Conservation (phyloP, 805 yeast genomes). For the Metschnikowia baotianmanensis region DNA sequence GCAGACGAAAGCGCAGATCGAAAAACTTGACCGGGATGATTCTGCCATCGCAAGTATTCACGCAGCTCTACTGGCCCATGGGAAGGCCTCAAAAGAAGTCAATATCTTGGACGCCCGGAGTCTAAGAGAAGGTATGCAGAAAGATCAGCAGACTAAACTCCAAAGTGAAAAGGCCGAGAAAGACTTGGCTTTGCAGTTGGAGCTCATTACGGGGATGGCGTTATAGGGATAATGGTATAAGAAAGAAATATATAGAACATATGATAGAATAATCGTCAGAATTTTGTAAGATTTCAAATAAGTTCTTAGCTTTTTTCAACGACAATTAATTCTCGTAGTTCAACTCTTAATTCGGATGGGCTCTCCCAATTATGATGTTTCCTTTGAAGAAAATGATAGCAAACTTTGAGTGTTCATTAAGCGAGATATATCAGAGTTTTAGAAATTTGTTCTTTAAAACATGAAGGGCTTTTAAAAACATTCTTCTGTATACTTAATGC, state of each 20-base stretch:
- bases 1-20: constrained; percentile 32
- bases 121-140: constrained; percentile 37
- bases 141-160: constrained; percentile 33
- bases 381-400: too few relatives aligned
- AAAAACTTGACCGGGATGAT: constrained; percentile 32
- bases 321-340: not conserved
- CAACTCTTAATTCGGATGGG: too few relatives aligned
- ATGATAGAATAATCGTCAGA: not conserved
- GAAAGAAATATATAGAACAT: not conserved
- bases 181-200: constrained; percentile 46
- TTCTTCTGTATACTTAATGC: too few relatives aligned
- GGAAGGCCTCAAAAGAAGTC: constrained; percentile 18
- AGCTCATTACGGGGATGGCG: constrained; percentile 45
- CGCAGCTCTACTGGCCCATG: constrained; percentile 11
- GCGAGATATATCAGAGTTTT: too few relatives aligned
- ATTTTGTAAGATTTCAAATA: too few relatives aligned
- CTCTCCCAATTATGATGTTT: too few relatives aligned
- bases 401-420: too few relatives aligned
- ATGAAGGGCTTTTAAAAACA: too few relatives aligned
- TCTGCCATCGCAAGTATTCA: constrained; percentile 22
- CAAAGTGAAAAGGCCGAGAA: constrained; percentile 33
- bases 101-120: constrained; percentile 35
- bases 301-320: not conserved
- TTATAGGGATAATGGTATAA: too few relatives aligned
- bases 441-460: too few relatives aligned